Conservation (phyloP, 805 yeast genomes). For the Clavispora fructus region DNA sequence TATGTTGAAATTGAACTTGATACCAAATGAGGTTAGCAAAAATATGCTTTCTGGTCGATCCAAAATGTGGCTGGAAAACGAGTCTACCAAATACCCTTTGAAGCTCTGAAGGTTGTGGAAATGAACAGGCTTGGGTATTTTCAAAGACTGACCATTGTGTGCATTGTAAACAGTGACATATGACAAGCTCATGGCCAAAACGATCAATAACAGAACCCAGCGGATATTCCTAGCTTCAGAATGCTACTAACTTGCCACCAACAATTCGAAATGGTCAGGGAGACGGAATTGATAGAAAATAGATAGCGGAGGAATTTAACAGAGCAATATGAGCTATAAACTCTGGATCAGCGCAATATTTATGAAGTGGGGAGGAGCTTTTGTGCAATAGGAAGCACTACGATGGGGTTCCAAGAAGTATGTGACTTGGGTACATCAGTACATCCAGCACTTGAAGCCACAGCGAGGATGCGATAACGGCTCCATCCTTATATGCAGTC, state of each 20-base stretch:
- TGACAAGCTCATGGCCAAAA: background rate
- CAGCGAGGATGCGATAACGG: background rate
- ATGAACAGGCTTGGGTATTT: conserved; percentile 37
- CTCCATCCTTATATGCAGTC: too few relatives aligned
- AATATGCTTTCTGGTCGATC: conserved; percentile 33
- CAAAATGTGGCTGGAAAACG: conserved; percentile 19
- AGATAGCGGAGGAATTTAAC: too few relatives aligned
- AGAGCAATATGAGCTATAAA: background rate
- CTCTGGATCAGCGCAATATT: background rate
- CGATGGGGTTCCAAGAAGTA: background rate
- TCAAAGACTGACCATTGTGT: conserved; percentile 31
- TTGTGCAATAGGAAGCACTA: background rate
- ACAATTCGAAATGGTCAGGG: background rate
- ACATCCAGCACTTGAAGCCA: background rate
- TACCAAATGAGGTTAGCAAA: conserved; percentile 61
- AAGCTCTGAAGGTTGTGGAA: conserved; percentile 30
- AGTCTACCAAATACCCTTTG: conserved; percentile 24
- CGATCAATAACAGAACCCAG: background rate
- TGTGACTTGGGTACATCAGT: background rate
- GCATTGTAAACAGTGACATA: conserved; percentile 32
- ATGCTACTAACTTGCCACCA: background rate
- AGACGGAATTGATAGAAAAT: background rate
- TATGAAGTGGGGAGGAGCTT: background rate
- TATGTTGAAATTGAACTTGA: conserved; percentile 50
- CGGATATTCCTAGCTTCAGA: background rate